Evolutionary conservation across 1,284 basidiomycete species (phyloP), one percentile per base, ranked within the genome.

Genomic region (Athelia sp.): DNA sequence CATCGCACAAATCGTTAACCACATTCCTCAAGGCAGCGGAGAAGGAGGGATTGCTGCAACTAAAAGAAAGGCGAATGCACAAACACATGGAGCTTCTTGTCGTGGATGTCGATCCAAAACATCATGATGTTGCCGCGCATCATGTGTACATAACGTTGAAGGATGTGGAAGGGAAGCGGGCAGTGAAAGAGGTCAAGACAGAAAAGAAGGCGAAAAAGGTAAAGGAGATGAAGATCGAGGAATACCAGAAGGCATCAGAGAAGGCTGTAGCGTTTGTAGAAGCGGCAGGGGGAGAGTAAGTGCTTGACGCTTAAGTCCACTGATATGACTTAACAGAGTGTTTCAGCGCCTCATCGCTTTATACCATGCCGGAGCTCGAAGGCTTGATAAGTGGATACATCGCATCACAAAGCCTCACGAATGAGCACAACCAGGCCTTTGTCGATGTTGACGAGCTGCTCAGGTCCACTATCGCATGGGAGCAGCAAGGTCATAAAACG

Each of bases 1-100:
- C 79, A 2, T 76, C 78, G 8, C 78, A 86, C 72, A 95, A 93
- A 66, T 90, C 90, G 36, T 75, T 94, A 18, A 78, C 83, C 2
- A 74, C 81, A 1, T 92, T 94, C 68, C 75, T 95, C 60, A 93
- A 90, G 61, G 61, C 76, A 18, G 71, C 75, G 3, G 84, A 87
- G 52, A 93, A 93, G 62, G 79, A 82, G 4, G 79, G 78, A 0
- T 62, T 94, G 15, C 56, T 95, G 24, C 80, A 80, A n/a, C 71
- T 87, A 22, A 96, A 95, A 62, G 79, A 89, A 74, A 64, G 50
- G 75, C 67, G 17, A 70, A 73, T 23, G 73, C 74, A 43, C 70
- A 71, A 48, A 68, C 70, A 34, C 72, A 71, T 66, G 24, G 77
- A 78, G 52, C 64, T 82, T n/a, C 72, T 71, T 13, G 68, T 93